Base-by-base conservation (phyloP, 2,329 filamentous ascomycete genomes). In the Alternaria sp. region DNA sequence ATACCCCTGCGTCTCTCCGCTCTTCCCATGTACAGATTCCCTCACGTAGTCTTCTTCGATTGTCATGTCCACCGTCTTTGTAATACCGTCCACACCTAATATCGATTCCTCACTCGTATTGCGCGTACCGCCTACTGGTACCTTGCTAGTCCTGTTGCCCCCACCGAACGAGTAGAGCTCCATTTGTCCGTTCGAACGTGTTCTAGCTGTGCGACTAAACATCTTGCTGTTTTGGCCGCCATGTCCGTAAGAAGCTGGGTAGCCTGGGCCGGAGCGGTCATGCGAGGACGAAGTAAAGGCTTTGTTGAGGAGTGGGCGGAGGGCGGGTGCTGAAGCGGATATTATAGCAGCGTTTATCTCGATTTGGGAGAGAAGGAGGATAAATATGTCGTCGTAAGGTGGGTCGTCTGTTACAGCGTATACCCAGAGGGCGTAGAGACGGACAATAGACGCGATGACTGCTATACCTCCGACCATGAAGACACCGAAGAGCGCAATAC, bases 331-430 rank as follows among this genome's bases (percentile, higher is more conserved):
- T 1, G 75, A 80, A 3, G 80, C 76, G 6, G 80, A 79, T 2
- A 80, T 68, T 50, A 81, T 80, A 5, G 79, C 80, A 18, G 81
- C 66, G 59, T 78, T 78, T n/a, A 81, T 74, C 61, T 82, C 80
- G 51, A 81, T 73, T 58, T 78, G 76, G 61, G 77, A 78, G 76
- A 80, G 81, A n/a, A 81, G 57, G 20, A 71, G 65, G 30, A 72
- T 66, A 5, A 60, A 68, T 2, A 68, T 62, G 9, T 62, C 64
- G 28, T 67, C 66, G 38, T 65, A 68, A 3, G 67, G 44, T 1
- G 62, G 52, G 25, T 70, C 67, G 51, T 63, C 52, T 16, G 67
- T 66, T 4, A 57, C 57, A 4, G 59, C 67, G 54, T 66, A 70
- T 11, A 67, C 40, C 48, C 61, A 69, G 11, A 69, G 60, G 11